Percentiles rank a stretch among this genome's conserved stretches.
phyloP scores from a whole-genome alignment of 1,284 basidiomycete genomes.

The Tilletia indica region DNA sequence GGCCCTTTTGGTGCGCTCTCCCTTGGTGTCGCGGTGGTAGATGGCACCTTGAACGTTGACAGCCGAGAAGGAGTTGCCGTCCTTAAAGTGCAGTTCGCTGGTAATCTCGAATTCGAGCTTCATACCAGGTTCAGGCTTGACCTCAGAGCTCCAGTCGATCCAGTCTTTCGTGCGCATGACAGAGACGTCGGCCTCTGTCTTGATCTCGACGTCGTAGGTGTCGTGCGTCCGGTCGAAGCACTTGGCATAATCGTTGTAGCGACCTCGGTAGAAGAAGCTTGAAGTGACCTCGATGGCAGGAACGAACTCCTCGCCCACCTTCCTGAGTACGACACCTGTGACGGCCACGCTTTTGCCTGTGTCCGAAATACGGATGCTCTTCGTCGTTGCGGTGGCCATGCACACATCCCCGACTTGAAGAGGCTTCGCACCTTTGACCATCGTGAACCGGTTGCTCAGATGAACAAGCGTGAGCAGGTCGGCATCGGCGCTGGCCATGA shows the following conservation, averaged over 20 bases:
- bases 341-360: constrained; percentile 69
- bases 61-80: constrained; percentile 78
- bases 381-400: constrained; percentile 81
- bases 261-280: constrained; percentile 93
- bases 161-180: constrained; percentile 94
- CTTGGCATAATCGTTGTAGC: constrained; percentile 87
- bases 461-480: constrained; percentile 86
- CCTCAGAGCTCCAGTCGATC: constrained; percentile 87
- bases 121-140: constrained; percentile 72
- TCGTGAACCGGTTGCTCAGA: constrained; percentile 90
- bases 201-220: constrained; percentile 78
- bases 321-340: constrained; percentile 38
- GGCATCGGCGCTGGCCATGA: constrained; percentile 47
- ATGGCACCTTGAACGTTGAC: constrained; percentile 72
- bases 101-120: constrained; percentile 83
- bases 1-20: constrained; percentile 44
- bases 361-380: constrained; percentile 84
- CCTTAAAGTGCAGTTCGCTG: constrained; percentile 84
- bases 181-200: constrained; percentile 77
- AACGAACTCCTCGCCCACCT: constrained; percentile 67
- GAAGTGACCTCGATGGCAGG: constrained; percentile 93
- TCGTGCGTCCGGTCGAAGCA: constrained; percentile 84
- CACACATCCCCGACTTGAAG: constrained; percentile 84
- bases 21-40: constrained; percentile 47
- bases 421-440: constrained; percentile 73